Evolutionary conservation across 257 asterid species (phyloP).

Genomic region (Leonotis leonurus): DNA sequence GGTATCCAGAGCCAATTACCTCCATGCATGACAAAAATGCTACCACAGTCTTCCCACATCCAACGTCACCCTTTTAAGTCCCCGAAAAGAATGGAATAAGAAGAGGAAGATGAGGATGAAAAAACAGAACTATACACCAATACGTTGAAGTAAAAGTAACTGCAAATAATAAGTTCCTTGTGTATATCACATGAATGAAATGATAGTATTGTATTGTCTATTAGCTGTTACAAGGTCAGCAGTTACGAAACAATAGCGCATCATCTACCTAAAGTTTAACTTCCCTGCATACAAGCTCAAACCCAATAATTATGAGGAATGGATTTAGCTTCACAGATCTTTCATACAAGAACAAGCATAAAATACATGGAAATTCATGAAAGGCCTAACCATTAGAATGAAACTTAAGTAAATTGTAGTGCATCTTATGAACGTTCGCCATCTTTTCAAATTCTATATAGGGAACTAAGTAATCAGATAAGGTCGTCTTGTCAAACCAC

Average conservation of each 20-base stretch:
- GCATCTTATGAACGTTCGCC: not conserved
- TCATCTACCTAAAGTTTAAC: not conserved
- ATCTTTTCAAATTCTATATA: not conserved
- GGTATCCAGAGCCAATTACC: slow-evolving; percentile 82
- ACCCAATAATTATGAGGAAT: not conserved
- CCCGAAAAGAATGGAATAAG: not conserved
- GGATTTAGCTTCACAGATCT: not conserved
- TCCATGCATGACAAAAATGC: slow-evolving; percentile 97
- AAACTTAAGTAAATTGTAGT: not conserved
- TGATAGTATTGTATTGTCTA: not conserved
- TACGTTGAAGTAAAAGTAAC: not conserved
- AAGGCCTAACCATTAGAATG: not conserved
- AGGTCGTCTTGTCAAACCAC: not conserved
- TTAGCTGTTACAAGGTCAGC: not conserved
- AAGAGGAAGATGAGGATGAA: not conserved
- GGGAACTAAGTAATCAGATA: not conserved
- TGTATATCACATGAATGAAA: not conserved
- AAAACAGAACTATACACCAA: slow-evolving; percentile 5
- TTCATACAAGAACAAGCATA: not conserved
- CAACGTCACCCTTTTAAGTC: slow-evolving; percentile 78
- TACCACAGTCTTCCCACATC: slow-evolving; percentile 95
- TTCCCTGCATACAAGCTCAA: not conserved
- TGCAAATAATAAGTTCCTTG: not conserved
- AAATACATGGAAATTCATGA: not conserved
- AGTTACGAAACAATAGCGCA: not conserved